Conservation (phyloP, 495 filamentous ascomycete genomes). For the Neurospora hispaniola region DNA sequence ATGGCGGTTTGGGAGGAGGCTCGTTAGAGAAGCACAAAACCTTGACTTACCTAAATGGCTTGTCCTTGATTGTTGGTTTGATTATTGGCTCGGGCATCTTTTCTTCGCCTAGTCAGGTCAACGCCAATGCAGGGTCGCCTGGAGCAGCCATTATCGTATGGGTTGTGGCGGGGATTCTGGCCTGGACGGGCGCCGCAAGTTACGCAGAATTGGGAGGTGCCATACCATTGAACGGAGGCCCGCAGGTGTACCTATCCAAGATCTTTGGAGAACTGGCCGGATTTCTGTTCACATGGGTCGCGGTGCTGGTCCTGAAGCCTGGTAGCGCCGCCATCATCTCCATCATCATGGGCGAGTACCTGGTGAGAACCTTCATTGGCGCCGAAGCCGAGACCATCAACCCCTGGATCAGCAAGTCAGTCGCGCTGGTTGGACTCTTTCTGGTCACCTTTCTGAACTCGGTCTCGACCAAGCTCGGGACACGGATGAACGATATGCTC, state of each 20-base stretch:
- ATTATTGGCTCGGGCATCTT: slow-evolving; percentile 99
- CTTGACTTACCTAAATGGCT: slow-evolving; percentile 83
- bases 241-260: slow-evolving; percentile 87
- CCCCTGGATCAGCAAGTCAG: slow-evolving; percentile 82
- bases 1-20: slow-evolving; percentile 34
- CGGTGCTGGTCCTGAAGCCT: slow-evolving; percentile 87
- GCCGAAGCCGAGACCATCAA: slow-evolving; percentile 66
- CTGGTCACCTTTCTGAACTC: slow-evolving; percentile 78
- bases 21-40: slow-evolving; percentile 91
- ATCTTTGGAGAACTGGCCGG: slow-evolving; percentile 89
- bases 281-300: slow-evolving; percentile 93
- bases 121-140: slow-evolving; percentile 82
- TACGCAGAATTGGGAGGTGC: slow-evolving; percentile 95
- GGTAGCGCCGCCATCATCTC: slow-evolving; percentile 88
- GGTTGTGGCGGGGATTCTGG: slow-evolving; percentile 78
- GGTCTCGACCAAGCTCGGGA: slow-evolving; percentile 78
- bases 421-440: slow-evolving; percentile 67
- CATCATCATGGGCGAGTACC: slow-evolving; percentile 96
- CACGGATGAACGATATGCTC: slow-evolving; percentile 74
- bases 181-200: slow-evolving; percentile 93
- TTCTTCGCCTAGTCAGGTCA: slow-evolving; percentile 88
- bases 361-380: slow-evolving; percentile 75
- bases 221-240: slow-evolving; percentile 88
- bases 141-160: slow-evolving; percentile 85
- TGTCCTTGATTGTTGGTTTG: slow-evolving; percentile 80